Conservation (phyloP, 352 stramenopile genomes). For the Peronospora destructor region DNA sequence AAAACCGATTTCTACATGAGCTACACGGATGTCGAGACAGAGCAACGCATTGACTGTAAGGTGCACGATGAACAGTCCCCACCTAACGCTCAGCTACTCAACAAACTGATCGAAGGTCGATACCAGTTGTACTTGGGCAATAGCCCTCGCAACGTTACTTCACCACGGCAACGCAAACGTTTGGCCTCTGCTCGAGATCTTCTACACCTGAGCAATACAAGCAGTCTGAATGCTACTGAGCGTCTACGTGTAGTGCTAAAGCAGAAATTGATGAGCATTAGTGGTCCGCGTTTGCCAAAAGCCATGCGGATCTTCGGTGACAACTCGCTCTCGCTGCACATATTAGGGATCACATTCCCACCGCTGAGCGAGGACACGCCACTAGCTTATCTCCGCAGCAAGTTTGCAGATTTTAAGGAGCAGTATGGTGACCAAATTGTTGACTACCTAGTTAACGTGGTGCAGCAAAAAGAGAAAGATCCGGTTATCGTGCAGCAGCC, state of each 20-base stretch:
- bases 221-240: constrained; percentile 37
- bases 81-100: constrained; percentile 20
- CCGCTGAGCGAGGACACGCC: constrained; percentile 63
- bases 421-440: constrained; percentile 49
- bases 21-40: constrained; percentile 42
- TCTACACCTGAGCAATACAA: constrained; percentile 11
- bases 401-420: constrained; percentile 48
- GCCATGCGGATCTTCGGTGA: constrained; percentile 51
- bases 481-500: constrained; percentile 13
- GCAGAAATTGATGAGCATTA: constrained; percentile 49
- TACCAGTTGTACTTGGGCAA: constrained; percentile 61
- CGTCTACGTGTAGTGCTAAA: constrained; percentile 42
- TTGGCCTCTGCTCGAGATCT: constrained; percentile 22
- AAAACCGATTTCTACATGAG: constrained; percentile 47
- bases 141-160: constrained; percentile 51
- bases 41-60: constrained; percentile 38
- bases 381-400: constrained; percentile 43
- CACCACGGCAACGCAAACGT: constrained; percentile 16
- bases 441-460: constrained; percentile 47
- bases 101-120: constrained; percentile 43
- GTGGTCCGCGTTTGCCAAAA: constrained; percentile 46
- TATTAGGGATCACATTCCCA: constrained; percentile 51
- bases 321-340: constrained; percentile 39
- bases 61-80: constrained; percentile 25
- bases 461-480: constrained; percentile 20